Evolutionary conservation across 805 yeast species (phyloP), one percentile per base, ranked within the genome.

Genomic region (Barnettozyma californica): DNA sequence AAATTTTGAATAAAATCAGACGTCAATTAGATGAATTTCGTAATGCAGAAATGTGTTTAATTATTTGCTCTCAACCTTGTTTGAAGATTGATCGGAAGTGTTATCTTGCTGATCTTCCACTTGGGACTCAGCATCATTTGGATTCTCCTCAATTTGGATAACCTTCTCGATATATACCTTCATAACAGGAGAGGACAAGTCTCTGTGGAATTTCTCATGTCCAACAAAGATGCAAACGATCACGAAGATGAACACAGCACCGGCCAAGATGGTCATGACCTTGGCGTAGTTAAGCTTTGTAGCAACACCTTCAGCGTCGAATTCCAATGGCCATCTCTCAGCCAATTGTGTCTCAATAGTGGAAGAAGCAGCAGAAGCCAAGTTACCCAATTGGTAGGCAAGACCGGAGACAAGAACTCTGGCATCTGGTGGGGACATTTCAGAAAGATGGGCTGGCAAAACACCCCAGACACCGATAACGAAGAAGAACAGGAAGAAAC

Each of bases 391-490:
- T 65, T 84, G 90, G 61, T 84, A 84, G 9, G 81, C 73, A 33
- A 80, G 65, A 47, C 88, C 88, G 26, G 77, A 75, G 29, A 82
- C 73, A 56, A 83, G 73, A 2, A 86, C 73, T 60, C 87, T 71
- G 57, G 81, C 80, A 38, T 78, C 77, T 25, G 86, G 83, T 49
- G 82, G 84, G 16, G 87, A 76, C 45, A 84, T 68, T 63, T 84
- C 91, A 7, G 83, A 70, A 36, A 84, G 66, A 61, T 83, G 83
- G 29, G 80, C 73, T 31, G 90, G 89, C 13, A 79, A 70, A 44
- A 84, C 79, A 53, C 89, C 89, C 85, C 87, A 84, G 3, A 83
- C 82, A 36, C 89, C 90, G 65, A 81, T 80, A 10, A 84, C 83
- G 49, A 77, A 75, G 59, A 77, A 76, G 64, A 81, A 86, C 54